These are phyloP conservation scores for Fusarium udum DNA, from an alignment of 2,329 filamentous ascomycete species.

Conservation along the genomic window DNA sequence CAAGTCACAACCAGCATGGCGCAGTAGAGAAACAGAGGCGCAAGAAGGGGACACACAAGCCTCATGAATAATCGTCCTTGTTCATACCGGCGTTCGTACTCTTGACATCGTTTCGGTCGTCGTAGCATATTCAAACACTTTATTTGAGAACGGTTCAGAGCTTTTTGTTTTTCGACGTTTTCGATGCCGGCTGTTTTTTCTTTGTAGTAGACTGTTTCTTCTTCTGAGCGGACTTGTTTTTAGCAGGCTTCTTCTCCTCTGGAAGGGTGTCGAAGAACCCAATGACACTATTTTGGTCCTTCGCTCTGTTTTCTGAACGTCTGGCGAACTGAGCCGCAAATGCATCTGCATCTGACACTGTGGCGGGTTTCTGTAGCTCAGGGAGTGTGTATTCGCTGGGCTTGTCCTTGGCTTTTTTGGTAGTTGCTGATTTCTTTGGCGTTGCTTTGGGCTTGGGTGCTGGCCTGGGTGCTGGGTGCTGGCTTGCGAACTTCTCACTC, in stretches of 20 bases:
- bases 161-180: neutral
- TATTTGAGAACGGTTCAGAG: neutral
- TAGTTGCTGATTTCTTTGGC: neutral
- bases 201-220: neutral
- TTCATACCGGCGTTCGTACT: neutral
- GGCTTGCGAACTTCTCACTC: neutral
- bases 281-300: neutral
- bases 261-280: constrained; percentile 14
- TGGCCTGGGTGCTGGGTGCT: neutral
- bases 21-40: neutral
- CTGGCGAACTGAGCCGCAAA: constrained; percentile 10
- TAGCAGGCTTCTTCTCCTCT: neutral
- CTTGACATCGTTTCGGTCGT: neutral
- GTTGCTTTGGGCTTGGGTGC: neutral
- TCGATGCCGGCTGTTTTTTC: neutral
- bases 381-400: neutral
- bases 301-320: neutral
- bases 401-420: neutral
- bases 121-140: neutral
- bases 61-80: neutral
- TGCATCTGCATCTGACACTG: neutral
- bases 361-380: neutral
- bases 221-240: neutral
- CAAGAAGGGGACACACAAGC: neutral
- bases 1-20: neutral